Conservation (phyloP, 2,329 filamentous ascomycete species). For the Cercospora zeae-maydis region DNA sequence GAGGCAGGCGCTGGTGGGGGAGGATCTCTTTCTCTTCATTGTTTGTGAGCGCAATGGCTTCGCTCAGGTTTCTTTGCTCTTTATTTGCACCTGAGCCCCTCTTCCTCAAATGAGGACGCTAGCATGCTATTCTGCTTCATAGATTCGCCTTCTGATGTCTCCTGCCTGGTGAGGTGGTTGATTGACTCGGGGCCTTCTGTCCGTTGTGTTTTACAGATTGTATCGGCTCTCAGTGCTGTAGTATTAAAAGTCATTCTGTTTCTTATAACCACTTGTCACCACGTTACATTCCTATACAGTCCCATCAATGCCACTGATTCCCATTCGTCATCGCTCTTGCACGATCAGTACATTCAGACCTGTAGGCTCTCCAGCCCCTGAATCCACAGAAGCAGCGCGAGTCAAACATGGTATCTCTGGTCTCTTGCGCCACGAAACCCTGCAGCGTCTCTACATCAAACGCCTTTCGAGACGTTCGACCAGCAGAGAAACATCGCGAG, state of each 20-base stretch:
- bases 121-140: not conserved
- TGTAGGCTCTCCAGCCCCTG: not conserved
- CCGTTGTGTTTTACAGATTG: conserved; percentile 8
- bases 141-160: conserved; percentile 45
- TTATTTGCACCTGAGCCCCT: conserved; percentile 9
- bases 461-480: not conserved
- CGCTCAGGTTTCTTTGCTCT: conserved; percentile 18
- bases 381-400: not conserved
- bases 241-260: not conserved
- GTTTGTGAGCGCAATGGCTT: conserved; percentile 18
- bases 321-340: too few relatives aligned
- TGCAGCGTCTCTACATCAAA: not conserved
- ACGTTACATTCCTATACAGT: not conserved
- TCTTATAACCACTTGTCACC: not conserved
- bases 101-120: conserved; percentile 7
- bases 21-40: conserved; percentile 14
- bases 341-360: not conserved
- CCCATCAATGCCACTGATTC: not conserved
- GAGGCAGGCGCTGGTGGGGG: conserved; percentile 26
- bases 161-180: conserved; percentile 38
- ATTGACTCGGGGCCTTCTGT: conserved; percentile 50
- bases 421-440: not conserved
- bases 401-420: not conserved
- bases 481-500: not conserved
- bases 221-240: conserved; percentile 7